These are phyloP conservation scores for Boletus vermiculosoides DNA, from an alignment of 768 basidiomycete genomes.

Conservation along the genomic window DNA sequence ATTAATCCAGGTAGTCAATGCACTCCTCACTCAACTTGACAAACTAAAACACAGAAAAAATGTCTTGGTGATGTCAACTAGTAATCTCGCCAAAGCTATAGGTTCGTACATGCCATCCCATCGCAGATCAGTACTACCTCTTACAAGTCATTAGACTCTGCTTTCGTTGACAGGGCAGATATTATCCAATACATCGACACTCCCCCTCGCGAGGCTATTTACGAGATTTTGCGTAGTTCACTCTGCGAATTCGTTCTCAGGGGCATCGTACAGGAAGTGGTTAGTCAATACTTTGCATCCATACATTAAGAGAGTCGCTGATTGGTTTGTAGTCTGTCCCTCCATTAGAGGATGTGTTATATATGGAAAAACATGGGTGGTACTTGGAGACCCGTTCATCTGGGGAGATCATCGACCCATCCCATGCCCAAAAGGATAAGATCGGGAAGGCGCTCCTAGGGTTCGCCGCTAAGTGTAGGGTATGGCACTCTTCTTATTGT, in stretches of 20 bases:
- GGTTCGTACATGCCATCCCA: constrained; percentile 46
- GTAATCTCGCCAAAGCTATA: constrained; percentile 92
- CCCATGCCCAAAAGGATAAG: constrained; percentile 49
- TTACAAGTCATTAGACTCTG: constrained; percentile 59
- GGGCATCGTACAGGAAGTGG: constrained; percentile 64
- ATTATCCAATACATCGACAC: constrained; percentile 93
- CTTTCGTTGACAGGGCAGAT: constrained; percentile 96
- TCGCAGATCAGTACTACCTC: background rate
- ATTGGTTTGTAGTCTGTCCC: constrained; percentile 53
- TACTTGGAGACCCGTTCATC: constrained; percentile 4
- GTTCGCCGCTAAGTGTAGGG: constrained; percentile 78
- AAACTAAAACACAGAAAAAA: constrained; percentile 92
- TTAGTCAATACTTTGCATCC: constrained; percentile 37
- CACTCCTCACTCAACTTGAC: constrained; percentile 94
- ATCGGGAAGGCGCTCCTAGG: constrained; percentile 57
- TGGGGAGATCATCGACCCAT: constrained; percentile 20
- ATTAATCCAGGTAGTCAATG: constrained; percentile 86
- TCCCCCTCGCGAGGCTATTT: constrained; percentile 88
- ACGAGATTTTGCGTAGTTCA: constrained; percentile 85
- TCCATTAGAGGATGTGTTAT: constrained; percentile 50
- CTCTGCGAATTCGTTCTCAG: constrained; percentile 75
- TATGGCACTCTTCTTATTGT: constrained; percentile 39
- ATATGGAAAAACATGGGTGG: constrained; percentile 18
- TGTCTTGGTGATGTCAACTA: constrained; percentile 93
- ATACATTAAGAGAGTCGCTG: background rate